A percentile compares a stretch with the other conserved stretches of the same genome.
Evolutionary conservation across 176 grass and related monocot species (phyloP).

Genomic region (Carex parvula): DNA sequence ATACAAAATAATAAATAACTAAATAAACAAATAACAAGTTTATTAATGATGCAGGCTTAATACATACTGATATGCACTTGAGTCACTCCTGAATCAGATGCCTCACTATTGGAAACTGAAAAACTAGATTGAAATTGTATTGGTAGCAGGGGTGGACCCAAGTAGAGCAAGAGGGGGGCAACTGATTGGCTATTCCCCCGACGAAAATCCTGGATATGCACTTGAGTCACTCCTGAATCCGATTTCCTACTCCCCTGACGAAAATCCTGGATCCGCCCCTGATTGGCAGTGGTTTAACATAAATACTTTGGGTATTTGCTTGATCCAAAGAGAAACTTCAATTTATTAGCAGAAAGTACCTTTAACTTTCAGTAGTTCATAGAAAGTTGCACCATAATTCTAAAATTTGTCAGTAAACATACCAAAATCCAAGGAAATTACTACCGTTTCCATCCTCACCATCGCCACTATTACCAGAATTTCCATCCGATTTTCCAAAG

Average conservation of each 20-base stretch:
- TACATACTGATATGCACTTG: too few species aligned
- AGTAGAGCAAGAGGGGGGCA: too few species aligned
- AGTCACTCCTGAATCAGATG: neutral
- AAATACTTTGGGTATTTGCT: neutral
- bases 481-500: neutral
- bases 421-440: neutral
- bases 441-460: neutral
- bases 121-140: neutral
- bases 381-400: neutral
- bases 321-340: neutral
- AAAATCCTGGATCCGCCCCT: too few species aligned
- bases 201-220: too few species aligned
- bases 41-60: neutral
- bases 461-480: neutral
- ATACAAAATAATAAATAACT: neutral
- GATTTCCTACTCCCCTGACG: too few species aligned
- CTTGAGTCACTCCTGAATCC: too few species aligned
- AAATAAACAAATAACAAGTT: neutral
- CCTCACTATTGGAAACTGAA: neutral
- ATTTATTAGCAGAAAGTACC: neutral
- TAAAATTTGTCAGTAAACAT: neutral
- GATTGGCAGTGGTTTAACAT: neutral
- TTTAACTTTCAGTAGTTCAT: neutral
- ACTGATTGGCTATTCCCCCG: too few species aligned
- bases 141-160: neutral